These are phyloP conservation scores for Musa balbisiana DNA, from an alignment of 202 grass and related monocot species.

Conservation along the genomic window DNA sequence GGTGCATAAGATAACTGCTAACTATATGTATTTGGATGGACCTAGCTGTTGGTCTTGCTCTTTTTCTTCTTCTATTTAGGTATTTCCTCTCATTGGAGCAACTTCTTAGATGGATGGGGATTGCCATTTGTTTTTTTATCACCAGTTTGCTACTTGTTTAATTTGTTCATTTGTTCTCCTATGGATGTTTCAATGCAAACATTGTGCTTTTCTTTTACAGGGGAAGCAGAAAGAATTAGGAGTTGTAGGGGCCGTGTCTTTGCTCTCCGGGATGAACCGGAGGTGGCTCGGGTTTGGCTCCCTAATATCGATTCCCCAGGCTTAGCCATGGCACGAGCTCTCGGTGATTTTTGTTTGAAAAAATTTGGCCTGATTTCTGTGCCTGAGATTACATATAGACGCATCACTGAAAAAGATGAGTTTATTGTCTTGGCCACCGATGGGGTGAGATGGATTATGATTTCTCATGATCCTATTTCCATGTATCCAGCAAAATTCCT, in stretches of 20 bases:
- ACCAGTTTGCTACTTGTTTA: background rate
- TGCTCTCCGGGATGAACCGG: constrained; percentile 82
- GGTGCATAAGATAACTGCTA: background rate
- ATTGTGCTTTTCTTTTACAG: constrained; percentile 36
- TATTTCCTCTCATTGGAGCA: background rate
- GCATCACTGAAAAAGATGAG: constrained; percentile 64
- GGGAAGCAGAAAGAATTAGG: constrained; percentile 80
- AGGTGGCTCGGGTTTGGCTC: constrained; percentile 85
- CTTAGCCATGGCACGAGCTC: constrained; percentile 92
- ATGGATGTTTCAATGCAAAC: background rate
- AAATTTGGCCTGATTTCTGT: constrained; percentile 81
- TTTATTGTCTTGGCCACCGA: constrained; percentile 88
- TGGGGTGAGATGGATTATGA: constrained; percentile 53
- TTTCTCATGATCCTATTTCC: background rate
- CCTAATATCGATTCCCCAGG: constrained; percentile 74
- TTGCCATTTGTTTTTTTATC: background rate
- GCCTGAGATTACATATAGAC: constrained; percentile 61
- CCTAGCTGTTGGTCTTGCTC: background rate
- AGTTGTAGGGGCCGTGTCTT: constrained; percentile 72
- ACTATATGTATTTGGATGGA: background rate
- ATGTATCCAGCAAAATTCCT: background rate
- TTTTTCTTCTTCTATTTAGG: background rate
- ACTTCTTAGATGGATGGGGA: background rate
- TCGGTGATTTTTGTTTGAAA: constrained; percentile 94
- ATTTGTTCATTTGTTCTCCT: background rate